phyloP scores from a whole-genome alignment of 495 filamentous ascomycete genomes.

The Podospora anserina region DNA sequence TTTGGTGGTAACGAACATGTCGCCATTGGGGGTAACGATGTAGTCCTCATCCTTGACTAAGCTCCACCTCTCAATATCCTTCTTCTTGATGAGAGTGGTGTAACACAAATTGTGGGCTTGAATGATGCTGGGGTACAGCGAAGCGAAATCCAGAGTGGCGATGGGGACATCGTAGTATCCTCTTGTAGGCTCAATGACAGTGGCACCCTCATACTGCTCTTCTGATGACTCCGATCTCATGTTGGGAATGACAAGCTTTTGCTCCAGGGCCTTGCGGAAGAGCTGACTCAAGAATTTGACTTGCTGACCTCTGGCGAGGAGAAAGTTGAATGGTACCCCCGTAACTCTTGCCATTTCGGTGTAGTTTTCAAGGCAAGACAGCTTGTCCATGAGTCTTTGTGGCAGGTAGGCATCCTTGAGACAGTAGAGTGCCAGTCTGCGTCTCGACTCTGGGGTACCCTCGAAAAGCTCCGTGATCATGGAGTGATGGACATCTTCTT shows the following conservation, averaged over 20 bases:
- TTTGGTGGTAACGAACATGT: conserved; percentile 86
- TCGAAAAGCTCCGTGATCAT: conserved; percentile 99
- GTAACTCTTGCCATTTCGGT: conserved; percentile 99
- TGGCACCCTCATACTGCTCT: conserved; percentile 96
- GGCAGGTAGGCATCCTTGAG: conserved; percentile 97
- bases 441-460: conserved; percentile 84
- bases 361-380: conserved; percentile 96
- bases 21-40: conserved; percentile 88
- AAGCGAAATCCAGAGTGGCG: conserved; percentile 97
- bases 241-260: conserved; percentile 92
- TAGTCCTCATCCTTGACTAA: conserved; percentile 89
- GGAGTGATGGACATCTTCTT: conserved; percentile 97
- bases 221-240: conserved; percentile 58
- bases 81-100: conserved; percentile 86
- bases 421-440: conserved; percentile 92
- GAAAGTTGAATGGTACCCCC: conserved; percentile 93
- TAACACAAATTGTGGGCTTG: conserved; percentile 99
- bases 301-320: conserved; percentile 90
- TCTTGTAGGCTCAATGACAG: conserved; percentile 91
- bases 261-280: conserved; percentile 89
- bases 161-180: conserved; percentile 93
- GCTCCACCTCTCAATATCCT: conserved; percentile 65
- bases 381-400: conserved; percentile 91
- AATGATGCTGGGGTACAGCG: conserved; percentile 97
- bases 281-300: conserved; percentile 97